A percentile compares a stretch with the other conserved stretches of the same genome.
Conservation (phyloP, 192 early-diverging fungal species). For the Podila verticillata region DNA sequence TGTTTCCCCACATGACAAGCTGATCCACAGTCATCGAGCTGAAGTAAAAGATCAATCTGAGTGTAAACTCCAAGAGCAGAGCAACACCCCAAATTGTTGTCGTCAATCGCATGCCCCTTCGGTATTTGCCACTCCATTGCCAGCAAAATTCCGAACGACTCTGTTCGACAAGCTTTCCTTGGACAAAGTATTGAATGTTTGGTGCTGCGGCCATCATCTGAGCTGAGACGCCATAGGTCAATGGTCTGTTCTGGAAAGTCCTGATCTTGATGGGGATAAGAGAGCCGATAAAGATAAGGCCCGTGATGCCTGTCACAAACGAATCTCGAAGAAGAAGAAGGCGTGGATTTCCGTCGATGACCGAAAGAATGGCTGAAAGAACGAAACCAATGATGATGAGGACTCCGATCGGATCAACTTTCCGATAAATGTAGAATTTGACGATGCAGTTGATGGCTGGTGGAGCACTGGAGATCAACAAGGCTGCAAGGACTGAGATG, state of each 20-base stretch:
- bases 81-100: conserved; percentile 49
- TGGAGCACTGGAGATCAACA: conserved; percentile 52
- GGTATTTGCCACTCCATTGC: conserved; percentile 37
- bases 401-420: conserved; percentile 43
- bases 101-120: conserved; percentile 30
- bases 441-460: conserved; percentile 29
- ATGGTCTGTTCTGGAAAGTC: conserved; percentile 34
- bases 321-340: conserved; percentile 57
- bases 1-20: conserved; percentile 47
- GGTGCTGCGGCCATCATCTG: conserved; percentile 46
- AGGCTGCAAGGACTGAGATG: conserved; percentile 34
- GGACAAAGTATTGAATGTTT: conserved; percentile 16
- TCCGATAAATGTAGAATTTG: conserved; percentile 29
- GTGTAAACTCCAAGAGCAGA: conserved; percentile 52
- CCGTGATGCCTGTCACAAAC: conserved; percentile 43
- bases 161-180: conserved; percentile 32
- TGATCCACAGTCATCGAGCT: conserved; percentile 47
- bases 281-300: conserved; percentile 43
- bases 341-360: conserved; percentile 51
- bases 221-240: conserved; percentile 47
- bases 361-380: conserved; percentile 49
- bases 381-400: conserved; percentile 50
- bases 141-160: conserved; percentile 49
- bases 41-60: conserved; percentile 43
- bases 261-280: conserved; percentile 47